Base-by-base conservation (phyloP, 768 basidiomycete genomes). In the Coprinopsis strossmayeri region DNA sequence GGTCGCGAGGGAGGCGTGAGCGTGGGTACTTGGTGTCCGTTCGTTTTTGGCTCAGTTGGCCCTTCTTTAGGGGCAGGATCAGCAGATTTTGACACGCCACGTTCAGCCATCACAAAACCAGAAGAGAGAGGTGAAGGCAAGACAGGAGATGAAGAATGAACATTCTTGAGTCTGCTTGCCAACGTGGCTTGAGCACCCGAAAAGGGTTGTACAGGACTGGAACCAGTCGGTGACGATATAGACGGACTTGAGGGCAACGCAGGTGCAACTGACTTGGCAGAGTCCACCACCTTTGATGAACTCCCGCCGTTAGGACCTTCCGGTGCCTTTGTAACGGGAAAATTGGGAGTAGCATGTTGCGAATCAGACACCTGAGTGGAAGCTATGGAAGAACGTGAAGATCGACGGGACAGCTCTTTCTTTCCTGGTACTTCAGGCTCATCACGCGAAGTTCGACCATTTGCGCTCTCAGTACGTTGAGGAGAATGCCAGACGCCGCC, bases 311-410 rank as follows among this genome's bases (percentile, higher is more conserved):
- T 21, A 11, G 24, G 18, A 21, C 4, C 40, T 11, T 38, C 37
- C 18, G 37, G 40, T 9, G 35, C 11, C 5, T 11, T 11, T 20
- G 37, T 5, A 38, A 20, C 5, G 9, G 20, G 9, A n/a, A 17
- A 42, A 17, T 42, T 24, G 21, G 21, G 18, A 25, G 9, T 23
- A 11, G 25, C 23, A 23, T 11, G 18, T 17, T 42, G 40, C 4
- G 40, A 7, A 9, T 70, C 66, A 53, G 77, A 77, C 45, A 60
- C 64, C 34, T 67, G 68, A 23, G 73, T 69, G 46, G 81, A 82
- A n/a, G 73, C 75, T 54, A 75, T 74, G 37, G 78, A 79, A 12
- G 80, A 81, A 41, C 74, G 74, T 52, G 79, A 81, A 30, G 66
- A 64, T 34, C 76, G 76, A 55, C 75, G 69, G 44, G 72, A 71